A percentile compares a stretch with the other conserved stretches of the same genome.
These are phyloP conservation scores for Claviceps arundinis DNA, from an alignment of 2,329 filamentous ascomycete species.

Conservation along the genomic window DNA sequence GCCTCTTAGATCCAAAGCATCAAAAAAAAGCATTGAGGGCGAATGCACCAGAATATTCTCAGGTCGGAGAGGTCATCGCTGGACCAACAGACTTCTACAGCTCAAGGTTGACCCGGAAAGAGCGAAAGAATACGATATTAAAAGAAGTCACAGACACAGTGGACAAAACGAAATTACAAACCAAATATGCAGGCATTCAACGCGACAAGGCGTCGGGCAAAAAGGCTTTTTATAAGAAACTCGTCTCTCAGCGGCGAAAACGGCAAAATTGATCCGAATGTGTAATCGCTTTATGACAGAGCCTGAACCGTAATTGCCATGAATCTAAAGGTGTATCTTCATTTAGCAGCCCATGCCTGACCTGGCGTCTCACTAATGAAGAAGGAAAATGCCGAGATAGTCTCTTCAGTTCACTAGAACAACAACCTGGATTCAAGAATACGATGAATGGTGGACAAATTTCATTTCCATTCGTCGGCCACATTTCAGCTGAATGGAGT, in stretches of 20 bases:
- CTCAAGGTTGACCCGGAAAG: conserved; percentile 68
- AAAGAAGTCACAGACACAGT: conserved; percentile 56
- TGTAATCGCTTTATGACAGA: not conserved
- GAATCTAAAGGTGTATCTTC: not conserved
- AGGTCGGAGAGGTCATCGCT: conserved; percentile 78
- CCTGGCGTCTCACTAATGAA: not conserved
- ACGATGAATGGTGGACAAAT: not conserved
- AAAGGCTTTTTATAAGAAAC: conserved; percentile 75
- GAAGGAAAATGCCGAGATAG: not conserved
- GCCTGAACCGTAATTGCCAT: not conserved
- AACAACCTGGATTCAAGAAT: not conserved
- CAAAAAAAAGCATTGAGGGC: conserved; percentile 80
- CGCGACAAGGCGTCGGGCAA: conserved; percentile 72
- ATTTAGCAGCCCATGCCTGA: not conserved
- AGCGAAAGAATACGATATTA: conserved; percentile 74
- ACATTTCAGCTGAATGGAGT: not conserved
- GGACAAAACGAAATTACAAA: conserved; percentile 58
- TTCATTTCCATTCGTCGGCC: not conserved
- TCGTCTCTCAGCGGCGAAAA: conserved; percentile 37
- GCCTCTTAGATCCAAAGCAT: conserved; percentile 78
- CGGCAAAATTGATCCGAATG: conserved; percentile 7
- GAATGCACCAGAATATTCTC: conserved; percentile 60
- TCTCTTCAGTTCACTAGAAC: not conserved
- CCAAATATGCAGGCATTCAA: conserved; percentile 80
- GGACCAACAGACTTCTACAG: conserved; percentile 81